Percentiles rank a stretch among this genome's conserved stretches.
Evolutionary conservation across 805 yeast species (phyloP).

Genomic region (Komagataella populi): DNA sequence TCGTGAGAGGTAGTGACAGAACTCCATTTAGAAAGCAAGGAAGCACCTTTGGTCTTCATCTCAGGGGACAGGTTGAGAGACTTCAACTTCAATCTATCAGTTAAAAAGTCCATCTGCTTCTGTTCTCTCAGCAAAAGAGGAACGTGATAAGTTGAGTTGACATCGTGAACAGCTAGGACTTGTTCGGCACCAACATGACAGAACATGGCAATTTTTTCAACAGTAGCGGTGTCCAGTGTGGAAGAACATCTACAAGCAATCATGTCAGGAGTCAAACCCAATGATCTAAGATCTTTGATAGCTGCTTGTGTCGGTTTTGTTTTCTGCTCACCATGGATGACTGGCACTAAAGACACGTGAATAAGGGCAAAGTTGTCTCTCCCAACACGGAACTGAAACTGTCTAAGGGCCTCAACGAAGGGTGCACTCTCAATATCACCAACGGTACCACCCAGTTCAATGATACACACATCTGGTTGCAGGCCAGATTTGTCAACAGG

Average conservation of each 20-base stretch:
- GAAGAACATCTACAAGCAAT: constrained; percentile 95
- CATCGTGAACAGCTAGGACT: constrained; percentile 93
- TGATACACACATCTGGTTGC: constrained; percentile 92
- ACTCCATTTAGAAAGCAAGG: constrained; percentile 67
- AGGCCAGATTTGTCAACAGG: constrained; percentile 86
- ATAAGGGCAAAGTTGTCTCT: constrained; percentile 86
- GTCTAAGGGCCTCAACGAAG: constrained; percentile 96
- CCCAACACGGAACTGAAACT: constrained; percentile 96
- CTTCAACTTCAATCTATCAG: constrained; percentile 50
- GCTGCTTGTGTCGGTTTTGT: constrained; percentile 99
- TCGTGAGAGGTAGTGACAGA: constrained; percentile 69
- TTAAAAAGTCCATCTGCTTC: constrained; percentile 61
- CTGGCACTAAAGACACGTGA: constrained; percentile 95
- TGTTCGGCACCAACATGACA: constrained; percentile 98
- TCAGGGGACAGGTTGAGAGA: constrained; percentile 30
- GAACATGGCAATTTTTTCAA: constrained; percentile 94
- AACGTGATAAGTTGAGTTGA: constrained; percentile 93
- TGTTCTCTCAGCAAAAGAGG: constrained; percentile 86
- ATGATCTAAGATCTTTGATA: constrained; percentile 85
- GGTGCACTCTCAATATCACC: constrained; percentile 99
- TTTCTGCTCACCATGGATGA: constrained; percentile 96
- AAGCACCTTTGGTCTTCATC: constrained; percentile 51
- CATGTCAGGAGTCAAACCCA: constrained; percentile 92
- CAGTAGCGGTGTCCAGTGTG: constrained; percentile 69
- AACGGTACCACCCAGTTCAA: constrained; percentile 98